These are phyloP conservation scores for Teunomyces stri DNA, from an alignment of 805 yeast species.

Conservation along the genomic window DNA sequence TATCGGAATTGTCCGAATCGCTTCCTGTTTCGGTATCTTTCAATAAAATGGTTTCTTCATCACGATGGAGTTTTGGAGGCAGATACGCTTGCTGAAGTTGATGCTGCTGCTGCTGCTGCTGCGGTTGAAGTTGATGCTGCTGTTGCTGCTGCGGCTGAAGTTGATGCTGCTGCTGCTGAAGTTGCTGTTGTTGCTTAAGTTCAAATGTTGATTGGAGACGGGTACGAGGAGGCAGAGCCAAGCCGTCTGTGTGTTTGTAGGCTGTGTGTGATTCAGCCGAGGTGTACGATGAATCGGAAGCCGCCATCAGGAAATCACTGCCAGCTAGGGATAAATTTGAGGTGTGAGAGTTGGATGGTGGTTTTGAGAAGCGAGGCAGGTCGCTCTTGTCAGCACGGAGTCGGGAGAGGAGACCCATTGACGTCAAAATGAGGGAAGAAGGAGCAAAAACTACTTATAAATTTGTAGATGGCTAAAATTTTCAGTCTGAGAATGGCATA, in stretches of 20 bases:
- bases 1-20: not conserved
- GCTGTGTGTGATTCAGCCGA: conserved; percentile 20
- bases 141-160: too few species aligned
- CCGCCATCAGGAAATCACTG: conserved; percentile 34
- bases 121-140: too few species aligned
- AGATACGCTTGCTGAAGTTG: not conserved
- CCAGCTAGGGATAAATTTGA: conserved; percentile 19
- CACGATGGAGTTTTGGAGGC: not conserved
- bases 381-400: conserved; percentile 12
- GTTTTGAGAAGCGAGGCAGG: conserved; percentile 4
- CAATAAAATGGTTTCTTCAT: not conserved
- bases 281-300: conserved; percentile 30
- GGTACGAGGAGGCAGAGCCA: not conserved
- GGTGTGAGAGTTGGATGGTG: conserved; percentile 13
- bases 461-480: not conserved
- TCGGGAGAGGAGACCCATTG: conserved; percentile 24
- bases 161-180: too few species aligned
- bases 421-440: not conserved
- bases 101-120: too few species aligned
- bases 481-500: not conserved
- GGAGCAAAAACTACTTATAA: not conserved
- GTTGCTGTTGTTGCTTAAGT: not conserved
- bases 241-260: not conserved
- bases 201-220: not conserved
- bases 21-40: not conserved